Evolutionary conservation across 2,329 filamentous ascomycete genomes (phyloP).

Genomic region (Davidsoniella virescens): DNA sequence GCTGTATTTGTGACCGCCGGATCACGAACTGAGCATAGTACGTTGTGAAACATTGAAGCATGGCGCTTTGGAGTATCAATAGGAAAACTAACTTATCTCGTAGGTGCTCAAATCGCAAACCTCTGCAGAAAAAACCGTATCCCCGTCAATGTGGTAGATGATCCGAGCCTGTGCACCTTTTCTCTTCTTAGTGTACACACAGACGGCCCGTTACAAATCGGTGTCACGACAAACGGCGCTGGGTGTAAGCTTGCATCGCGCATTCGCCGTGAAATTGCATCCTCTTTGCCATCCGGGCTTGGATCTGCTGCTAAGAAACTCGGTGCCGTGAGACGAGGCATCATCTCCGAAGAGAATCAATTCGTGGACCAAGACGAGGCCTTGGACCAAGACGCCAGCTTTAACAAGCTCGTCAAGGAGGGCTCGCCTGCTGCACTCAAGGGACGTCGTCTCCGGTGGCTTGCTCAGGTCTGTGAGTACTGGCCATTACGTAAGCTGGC

Average conservation of each 20-base stretch:
- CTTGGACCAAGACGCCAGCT: conserved; percentile 58
- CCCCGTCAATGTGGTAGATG: conserved; percentile 83
- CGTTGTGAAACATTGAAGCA: neutral
- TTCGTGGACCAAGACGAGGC: conserved; percentile 36
- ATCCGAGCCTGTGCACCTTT: conserved; percentile 75
- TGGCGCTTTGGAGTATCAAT: neutral
- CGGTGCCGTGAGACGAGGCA: conserved; percentile 52
- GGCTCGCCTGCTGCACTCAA: conserved; percentile 59
- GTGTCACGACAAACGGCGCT: conserved; percentile 85
- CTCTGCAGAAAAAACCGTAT: conserved; percentile 69
- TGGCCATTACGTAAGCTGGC: conserved; percentile 81
- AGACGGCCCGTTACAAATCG: conserved; percentile 84
- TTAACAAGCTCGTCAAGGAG: conserved; percentile 68
- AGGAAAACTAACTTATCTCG: conserved; percentile 9
- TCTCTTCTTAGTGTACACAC: conserved; percentile 74
- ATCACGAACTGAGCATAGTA: too few relatives aligned
- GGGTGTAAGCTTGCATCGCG: conserved; percentile 87
- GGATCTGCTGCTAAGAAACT: conserved; percentile 63
- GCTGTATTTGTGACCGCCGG: conserved; percentile 57
- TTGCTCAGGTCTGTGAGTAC: conserved; percentile 94
- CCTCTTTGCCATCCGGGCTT: conserved; percentile 57
- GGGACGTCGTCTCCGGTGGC: conserved; percentile 75
- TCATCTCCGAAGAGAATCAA: conserved; percentile 54
- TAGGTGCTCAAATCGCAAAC: conserved; percentile 51
- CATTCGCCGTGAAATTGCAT: conserved; percentile 74